phyloP scores from a whole-genome alignment of 129 eudicot species.

The Cynara cardunculus region DNA sequence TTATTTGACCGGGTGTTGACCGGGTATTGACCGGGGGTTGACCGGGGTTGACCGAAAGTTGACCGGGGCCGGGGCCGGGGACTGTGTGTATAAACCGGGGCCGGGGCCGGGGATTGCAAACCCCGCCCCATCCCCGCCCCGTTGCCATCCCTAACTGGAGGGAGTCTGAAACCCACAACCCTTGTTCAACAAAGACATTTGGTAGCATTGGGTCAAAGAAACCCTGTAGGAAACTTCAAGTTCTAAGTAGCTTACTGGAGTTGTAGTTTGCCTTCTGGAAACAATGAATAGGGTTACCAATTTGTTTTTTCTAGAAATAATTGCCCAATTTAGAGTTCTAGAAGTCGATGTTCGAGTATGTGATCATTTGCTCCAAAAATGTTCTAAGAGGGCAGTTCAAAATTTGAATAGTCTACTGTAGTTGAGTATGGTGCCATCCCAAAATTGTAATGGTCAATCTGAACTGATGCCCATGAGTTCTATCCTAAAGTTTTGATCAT shows the following conservation, averaged over 20 bases:
- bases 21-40: no score
- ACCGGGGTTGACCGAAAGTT: no score
- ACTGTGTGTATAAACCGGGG: no score
- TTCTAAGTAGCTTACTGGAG: neutral
- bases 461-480: neutral
- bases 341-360: neutral
- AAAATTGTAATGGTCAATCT: neutral
- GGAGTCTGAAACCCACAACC: neutral
- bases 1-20: no score
- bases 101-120: no score
- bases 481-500: neutral
- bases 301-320: neutral
- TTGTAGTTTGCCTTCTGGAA: neutral
- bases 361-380: neutral
- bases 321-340: neutral
- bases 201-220: neutral
- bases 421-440: neutral
- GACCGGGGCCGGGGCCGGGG: no score
- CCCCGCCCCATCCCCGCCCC: no score
- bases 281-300: neutral
- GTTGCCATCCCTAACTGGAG: no score
- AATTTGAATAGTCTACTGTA: no score
- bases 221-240: neutral
- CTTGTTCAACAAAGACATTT: neutral
- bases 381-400: neutral